A percentile compares a stretch with the other conserved stretches of the same genome.
These are phyloP conservation scores for Alopecurus myosuroides DNA, from an alignment of 176 grass and related monocot genomes.

Conservation along the genomic window DNA sequence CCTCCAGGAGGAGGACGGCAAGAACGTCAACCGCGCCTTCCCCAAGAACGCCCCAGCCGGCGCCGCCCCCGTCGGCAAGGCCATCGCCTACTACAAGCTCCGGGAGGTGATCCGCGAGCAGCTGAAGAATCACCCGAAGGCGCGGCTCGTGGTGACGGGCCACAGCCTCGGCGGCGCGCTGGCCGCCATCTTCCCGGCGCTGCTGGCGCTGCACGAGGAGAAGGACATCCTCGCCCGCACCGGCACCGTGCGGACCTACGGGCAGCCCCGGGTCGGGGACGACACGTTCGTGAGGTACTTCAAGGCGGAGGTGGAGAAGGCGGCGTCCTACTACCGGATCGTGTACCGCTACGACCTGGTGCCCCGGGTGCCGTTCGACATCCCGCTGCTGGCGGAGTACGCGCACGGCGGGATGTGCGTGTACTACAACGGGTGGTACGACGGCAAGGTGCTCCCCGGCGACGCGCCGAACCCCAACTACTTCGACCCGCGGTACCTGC, in stretches of 20 bases:
- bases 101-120: slow-evolving; percentile 27
- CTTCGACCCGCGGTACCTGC: slow-evolving; percentile 40
- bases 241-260: slow-evolving; percentile 45
- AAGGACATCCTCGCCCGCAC: slow-evolving; percentile 28
- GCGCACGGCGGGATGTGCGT: slow-evolving; percentile 48
- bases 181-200: slow-evolving; percentile 58
- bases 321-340: slow-evolving; percentile 23
- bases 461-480: slow-evolving; percentile 69
- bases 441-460: slow-evolving; percentile 22
- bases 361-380: slow-evolving; percentile 59
- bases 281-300: slow-evolving; percentile 24
- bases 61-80: neutral
- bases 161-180: slow-evolving; percentile 91
- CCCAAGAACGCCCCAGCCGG: neutral
- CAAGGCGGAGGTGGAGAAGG: neutral
- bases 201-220: slow-evolving; percentile 51
- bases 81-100: slow-evolving; percentile 65
- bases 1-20: slow-evolving; percentile 51
- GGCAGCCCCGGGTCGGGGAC: slow-evolving; percentile 76
- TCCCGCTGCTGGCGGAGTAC: slow-evolving; percentile 22
- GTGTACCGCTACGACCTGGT: slow-evolving; percentile 86
- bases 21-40: slow-evolving; percentile 20
- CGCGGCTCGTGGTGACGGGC: slow-evolving; percentile 54
- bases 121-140: slow-evolving; percentile 44
- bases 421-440: slow-evolving; percentile 73